Base-by-base conservation (phyloP, 2,329 filamentous ascomycete genomes). In the Pyricularia grisea region DNA sequence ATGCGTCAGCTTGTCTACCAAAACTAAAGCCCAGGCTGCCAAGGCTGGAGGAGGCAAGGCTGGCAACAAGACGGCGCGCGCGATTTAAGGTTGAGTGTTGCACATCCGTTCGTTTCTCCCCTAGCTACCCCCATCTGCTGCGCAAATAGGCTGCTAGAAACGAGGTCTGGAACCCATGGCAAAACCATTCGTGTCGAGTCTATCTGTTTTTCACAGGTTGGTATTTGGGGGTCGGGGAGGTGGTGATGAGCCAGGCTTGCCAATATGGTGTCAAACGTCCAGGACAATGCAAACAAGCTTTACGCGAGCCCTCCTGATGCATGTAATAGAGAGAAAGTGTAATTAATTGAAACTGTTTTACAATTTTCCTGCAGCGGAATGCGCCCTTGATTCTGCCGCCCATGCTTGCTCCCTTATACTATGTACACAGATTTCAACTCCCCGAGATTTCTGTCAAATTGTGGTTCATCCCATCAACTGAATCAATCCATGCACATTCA, bases 1-100 rank as follows among this genome's bases (percentile, higher is more conserved):
- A 27, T 82, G 81, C 70, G 71, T 84, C 55, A 79, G 77, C 65
- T 69, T 80, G 68, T 75, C 50, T 28, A 20, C 31, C 65, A 10
- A n/a, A 30, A 30, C 25, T 33, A 17, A 5, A 20, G 10, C 17
- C 50, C 10, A 66, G 3, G 33, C 33, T 5, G 64, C 64, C 64
- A 33, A 66, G 11, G 64, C 12, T 33, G 31, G 9, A 11, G n/a
- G 23, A 12, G 64, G 2, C 4, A 50, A 50, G 12, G 36, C 36
- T 17, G 14, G 9, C 36, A 50, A 50, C 17, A 7, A 55, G 36
- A 7, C 20, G 42, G 17, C 17, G 20, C 42, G 42, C 7, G 6
- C 42, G 7, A n/a, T 55, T 5, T 4, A n/a, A 20, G 42, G 3
- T 7, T 55, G 20, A 55, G 9, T 9, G 42, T 55, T 42, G 33